Base-by-base conservation (phyloP, 108 stramenopile species). In the Aurantiochytrium sp. region DNA sequence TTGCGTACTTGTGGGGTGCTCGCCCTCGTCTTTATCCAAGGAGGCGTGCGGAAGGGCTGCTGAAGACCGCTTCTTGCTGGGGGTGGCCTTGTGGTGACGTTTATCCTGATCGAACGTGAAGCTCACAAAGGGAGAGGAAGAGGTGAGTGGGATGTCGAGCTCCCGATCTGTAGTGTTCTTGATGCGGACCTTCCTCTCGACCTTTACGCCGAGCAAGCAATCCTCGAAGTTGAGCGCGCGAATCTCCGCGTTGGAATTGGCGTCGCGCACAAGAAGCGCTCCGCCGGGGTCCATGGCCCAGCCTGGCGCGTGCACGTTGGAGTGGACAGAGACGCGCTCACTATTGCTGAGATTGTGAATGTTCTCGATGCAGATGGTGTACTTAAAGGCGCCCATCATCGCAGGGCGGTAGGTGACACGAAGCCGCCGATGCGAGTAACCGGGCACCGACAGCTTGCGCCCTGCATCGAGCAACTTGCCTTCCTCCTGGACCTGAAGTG, bases 111-210 rank as follows among this genome's bases (percentile, higher is more conserved):
- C 73, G 24, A 81, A 81, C 36, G 73, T 48, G 3, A 81, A 81
- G 12, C 19, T 48, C 17, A 81, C 73, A 48, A 81, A 81, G 39
- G 73, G 73, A 6, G 73, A 81, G 10, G 73, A 81, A 42, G 73
- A 81, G 6, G 73, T 48, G 21, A 81, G 30, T 12, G 73, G 42
- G 24, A 41, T 21, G 10, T 81, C 73, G 27, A 81, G 39, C 24
- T 81, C 73, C 0, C 73, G 73, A 48, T 81, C 73, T 27, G 73
- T 81, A 12, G 73, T 81, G 73, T 81, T 81, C 45, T 81, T 81
- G 2, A 81, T 1, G 17, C 73, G 36, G 8, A 81, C 42, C 42
- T 27, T 41, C 12, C 24, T 41, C 27, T 41, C 39, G 8, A 81
- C 73, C 45, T 48, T 41, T 24, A 21, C 45, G 3, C 73, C 73